Percentiles rank a stretch among this genome's conserved stretches.
Conservation (phyloP, 2,329 filamentous ascomycete species). For the Fusarium clavum region DNA sequence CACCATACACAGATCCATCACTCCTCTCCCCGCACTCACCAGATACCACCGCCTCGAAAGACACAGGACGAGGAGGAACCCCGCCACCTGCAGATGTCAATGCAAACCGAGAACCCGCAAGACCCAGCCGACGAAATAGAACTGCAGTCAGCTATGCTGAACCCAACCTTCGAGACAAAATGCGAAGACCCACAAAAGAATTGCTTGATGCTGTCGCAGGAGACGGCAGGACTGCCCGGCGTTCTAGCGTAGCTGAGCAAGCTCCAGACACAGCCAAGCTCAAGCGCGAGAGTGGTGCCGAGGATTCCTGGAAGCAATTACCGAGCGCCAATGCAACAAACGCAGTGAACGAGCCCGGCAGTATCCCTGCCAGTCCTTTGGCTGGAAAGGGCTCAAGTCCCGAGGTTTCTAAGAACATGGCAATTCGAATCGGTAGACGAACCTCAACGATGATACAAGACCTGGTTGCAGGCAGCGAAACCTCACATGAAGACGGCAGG, state of each 20-base stretch:
- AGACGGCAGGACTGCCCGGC: constrained; percentile 65
- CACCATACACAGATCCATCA: constrained; percentile 53
- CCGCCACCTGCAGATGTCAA: constrained; percentile 70
- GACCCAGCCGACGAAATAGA: constrained; percentile 75
- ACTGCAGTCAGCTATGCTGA: constrained; percentile 83
- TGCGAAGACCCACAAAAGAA: constrained; percentile 83
- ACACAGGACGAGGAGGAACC: constrained; percentile 61
- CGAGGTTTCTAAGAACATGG: constrained; percentile 50
- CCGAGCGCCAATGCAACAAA: constrained; percentile 24
- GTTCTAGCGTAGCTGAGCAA: constrained; percentile 53
- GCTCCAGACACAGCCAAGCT: constrained; percentile 44
- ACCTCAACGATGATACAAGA: constrained; percentile 48
- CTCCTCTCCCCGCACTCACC: constrained; percentile 63
- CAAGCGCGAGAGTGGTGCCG: constrained; percentile 51
- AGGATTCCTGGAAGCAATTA: constrained; percentile 50
- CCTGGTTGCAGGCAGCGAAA: constrained; percentile 15
- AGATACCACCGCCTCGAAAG: constrained; percentile 54
- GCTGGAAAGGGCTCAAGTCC: constrained; percentile 53
- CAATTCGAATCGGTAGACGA: constrained; percentile 57
- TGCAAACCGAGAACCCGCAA: constrained; percentile 65
- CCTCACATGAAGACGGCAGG: constrained; percentile 27
- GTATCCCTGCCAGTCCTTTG: constrained; percentile 55
- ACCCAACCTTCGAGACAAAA: constrained; percentile 83
- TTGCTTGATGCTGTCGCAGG: constrained; percentile 78
- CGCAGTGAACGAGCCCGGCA: constrained; percentile 32